Evolutionary conservation across 169 alveolate genomes (phyloP).

Genomic region (Cryptosporidium parvum): DNA sequence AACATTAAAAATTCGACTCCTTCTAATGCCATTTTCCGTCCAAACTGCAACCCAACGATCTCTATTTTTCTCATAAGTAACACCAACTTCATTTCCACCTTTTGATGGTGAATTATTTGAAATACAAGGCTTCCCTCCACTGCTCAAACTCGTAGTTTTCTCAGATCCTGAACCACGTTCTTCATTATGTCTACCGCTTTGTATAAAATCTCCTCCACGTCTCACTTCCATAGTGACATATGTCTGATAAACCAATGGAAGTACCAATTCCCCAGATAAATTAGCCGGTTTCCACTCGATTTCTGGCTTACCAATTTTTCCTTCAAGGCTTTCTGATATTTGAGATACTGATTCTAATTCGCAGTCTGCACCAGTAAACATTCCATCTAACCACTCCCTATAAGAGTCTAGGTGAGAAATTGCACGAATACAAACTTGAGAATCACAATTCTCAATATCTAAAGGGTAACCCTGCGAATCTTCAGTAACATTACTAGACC

Average conservation of each 20-base stretch:
- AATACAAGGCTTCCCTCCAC: neutral
- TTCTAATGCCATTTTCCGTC: conserved; percentile 75
- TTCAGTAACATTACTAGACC: neutral
- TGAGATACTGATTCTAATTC: conserved; percentile 24
- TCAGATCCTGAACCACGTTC: neutral
- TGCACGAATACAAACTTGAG: conserved; percentile 52
- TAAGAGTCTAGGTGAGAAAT: conserved; percentile 58
- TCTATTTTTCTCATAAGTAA: conserved; percentile 71
- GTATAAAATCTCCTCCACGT: neutral
- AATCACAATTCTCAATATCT: conserved; percentile 47
- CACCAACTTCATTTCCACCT: conserved; percentile 60
- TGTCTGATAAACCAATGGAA: conserved; percentile 65
- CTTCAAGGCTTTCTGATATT: conserved; percentile 9
- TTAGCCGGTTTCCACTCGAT: conserved; percentile 52
- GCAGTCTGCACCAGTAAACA: conserved; percentile 11
- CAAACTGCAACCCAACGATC: conserved; percentile 77
- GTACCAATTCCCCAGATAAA: conserved; percentile 23
- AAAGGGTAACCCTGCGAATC: conserved; percentile 24
- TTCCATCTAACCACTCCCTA: conserved; percentile 73
- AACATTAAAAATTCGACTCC: conserved; percentile 74
- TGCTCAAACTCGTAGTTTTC: neutral
- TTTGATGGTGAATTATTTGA: conserved; percentile 31
- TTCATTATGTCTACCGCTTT: neutral
- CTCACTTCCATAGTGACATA: conserved; percentile 39
- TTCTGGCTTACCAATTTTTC: conserved; percentile 9